Percentiles rank a stretch among this genome's conserved stretches.
These are phyloP conservation scores for Wickerhamomyces chaumierensis DNA, from an alignment of 805 yeast species.

Conservation along the genomic window DNA sequence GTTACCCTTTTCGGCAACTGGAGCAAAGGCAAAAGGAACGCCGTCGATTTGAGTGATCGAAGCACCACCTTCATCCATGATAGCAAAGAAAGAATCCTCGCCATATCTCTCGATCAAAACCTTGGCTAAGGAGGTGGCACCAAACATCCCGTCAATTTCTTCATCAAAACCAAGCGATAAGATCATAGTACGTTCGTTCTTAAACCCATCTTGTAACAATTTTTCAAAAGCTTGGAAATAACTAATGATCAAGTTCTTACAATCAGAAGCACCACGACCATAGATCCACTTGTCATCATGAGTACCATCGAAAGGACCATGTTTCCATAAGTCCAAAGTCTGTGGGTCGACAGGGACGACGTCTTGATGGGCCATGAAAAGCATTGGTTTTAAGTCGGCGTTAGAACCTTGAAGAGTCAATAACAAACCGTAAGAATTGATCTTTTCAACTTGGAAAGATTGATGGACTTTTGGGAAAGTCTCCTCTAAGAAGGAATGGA, in stretches of 20 bases:
- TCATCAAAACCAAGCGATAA: slow-evolving; percentile 71
- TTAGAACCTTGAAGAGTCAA: slow-evolving; percentile 53
- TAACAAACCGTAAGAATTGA: slow-evolving; percentile 56
- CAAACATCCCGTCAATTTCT: slow-evolving; percentile 59
- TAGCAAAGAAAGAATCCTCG: slow-evolving; percentile 37
- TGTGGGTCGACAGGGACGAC: slow-evolving; percentile 69
- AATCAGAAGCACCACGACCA: slow-evolving; percentile 72
- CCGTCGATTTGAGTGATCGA: slow-evolving; percentile 2
- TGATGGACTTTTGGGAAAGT: slow-evolving; percentile 46
- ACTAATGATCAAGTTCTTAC: slow-evolving; percentile 56
- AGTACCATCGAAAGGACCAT: slow-evolving; percentile 56
- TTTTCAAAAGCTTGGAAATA: slow-evolving; percentile 52
- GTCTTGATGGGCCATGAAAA: slow-evolving; percentile 75
- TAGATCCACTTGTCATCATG: slow-evolving; percentile 52
- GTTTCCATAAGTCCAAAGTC: slow-evolving; percentile 48
- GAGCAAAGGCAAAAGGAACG: slow-evolving; percentile 37
- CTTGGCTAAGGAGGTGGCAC: slow-evolving; percentile 20
- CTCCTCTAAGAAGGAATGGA: slow-evolving; percentile 38
- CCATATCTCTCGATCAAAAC: slow-evolving; percentile 18
- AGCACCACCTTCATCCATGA: slow-evolving; percentile 54
- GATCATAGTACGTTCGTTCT: slow-evolving; percentile 47
- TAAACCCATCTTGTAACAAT: slow-evolving; percentile 34
- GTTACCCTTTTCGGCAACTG: slow-evolving; percentile 51
- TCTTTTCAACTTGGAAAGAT: slow-evolving; percentile 38
- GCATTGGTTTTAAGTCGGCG: slow-evolving; percentile 41